Evolutionary conservation across 2,329 filamentous ascomycete genomes (phyloP).

Genomic region (Cladophialophora carrionii): DNA sequence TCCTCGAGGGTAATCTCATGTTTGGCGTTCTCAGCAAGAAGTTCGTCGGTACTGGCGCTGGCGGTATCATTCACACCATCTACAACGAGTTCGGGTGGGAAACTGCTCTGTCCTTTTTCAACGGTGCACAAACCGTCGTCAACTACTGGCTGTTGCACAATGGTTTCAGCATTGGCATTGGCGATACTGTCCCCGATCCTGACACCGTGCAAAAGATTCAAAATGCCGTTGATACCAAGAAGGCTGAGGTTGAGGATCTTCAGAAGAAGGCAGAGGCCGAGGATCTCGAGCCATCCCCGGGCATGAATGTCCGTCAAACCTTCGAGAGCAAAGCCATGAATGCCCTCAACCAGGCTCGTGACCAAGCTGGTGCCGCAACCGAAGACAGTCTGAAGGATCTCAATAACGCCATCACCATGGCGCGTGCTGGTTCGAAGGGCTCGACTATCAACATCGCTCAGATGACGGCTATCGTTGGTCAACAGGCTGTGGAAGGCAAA

Average conservation of each 20-base stretch:
- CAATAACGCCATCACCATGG: slow-evolving; percentile 97
- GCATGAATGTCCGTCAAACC: slow-evolving; percentile 98
- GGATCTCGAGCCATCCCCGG: slow-evolving; percentile 85
- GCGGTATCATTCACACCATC: slow-evolving; percentile 91
- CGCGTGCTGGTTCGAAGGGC: slow-evolving; percentile 94
- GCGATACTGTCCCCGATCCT: slow-evolving; percentile 92
- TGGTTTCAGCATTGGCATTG: slow-evolving; percentile 96
- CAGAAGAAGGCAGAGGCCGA: slow-evolving; percentile 81
- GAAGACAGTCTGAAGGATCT: slow-evolving; percentile 90
- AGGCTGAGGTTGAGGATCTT: slow-evolving; percentile 75
- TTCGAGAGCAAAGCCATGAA: slow-evolving; percentile 98
- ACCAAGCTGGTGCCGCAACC: slow-evolving; percentile 90
- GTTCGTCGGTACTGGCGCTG: slow-evolving; percentile 83
- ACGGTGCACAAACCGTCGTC: slow-evolving; percentile 89
- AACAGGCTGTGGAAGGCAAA: slow-evolving; percentile 97
- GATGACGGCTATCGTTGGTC: slow-evolving; percentile 97
- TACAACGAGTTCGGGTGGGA: slow-evolving; percentile 91
- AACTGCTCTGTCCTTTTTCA: slow-evolving; percentile 91
- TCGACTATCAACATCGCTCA: slow-evolving; percentile 99
- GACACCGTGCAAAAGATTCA: slow-evolving; percentile 83
- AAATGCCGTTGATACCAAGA: slow-evolving; percentile 76
- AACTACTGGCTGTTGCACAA: slow-evolving; percentile 97
- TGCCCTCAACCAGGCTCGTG: slow-evolving; percentile 91
- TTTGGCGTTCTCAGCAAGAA: slow-evolving; percentile 93
- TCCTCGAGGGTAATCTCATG: slow-evolving; percentile 85